These are phyloP conservation scores for Medicago arabica DNA, from an alignment of 306 rosid species.

Conservation along the genomic window DNA sequence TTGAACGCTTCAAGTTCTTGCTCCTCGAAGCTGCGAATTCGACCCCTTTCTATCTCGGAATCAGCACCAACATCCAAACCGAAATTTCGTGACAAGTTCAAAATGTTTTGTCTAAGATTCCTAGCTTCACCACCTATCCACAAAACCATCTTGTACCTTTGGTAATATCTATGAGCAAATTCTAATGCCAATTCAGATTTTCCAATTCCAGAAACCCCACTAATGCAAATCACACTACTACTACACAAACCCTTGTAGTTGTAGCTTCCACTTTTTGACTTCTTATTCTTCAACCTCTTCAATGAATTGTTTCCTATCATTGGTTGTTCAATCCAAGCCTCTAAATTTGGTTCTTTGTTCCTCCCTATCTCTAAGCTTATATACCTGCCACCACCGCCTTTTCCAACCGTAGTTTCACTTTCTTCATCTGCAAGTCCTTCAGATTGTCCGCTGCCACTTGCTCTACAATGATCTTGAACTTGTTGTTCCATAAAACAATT, in stretches of 20 bases:
- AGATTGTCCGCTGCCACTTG: constrained; percentile 68
- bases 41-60: constrained; percentile 72
- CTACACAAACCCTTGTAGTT: constrained; percentile 57
- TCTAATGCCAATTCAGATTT: constrained; percentile 87
- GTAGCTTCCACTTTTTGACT: constrained; percentile 64
- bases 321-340: constrained; percentile 82
- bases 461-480: constrained; percentile 52
- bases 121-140: constrained; percentile 92
- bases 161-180: constrained; percentile 71
- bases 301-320: constrained; percentile 55
- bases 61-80: constrained; percentile 86
- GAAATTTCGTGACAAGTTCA: constrained; percentile 70
- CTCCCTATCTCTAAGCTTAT: constrained; percentile 73
- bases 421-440: constrained; percentile 90
- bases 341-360: constrained; percentile 67
- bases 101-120: constrained; percentile 73
- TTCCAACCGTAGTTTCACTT: constrained; percentile 52
- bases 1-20: constrained; percentile 88
- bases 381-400: constrained; percentile 64
- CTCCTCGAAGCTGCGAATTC: constrained; percentile 85
- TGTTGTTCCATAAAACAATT: constrained; percentile 48
- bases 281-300: constrained; percentile 70
- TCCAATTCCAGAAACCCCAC: constrained; percentile 82
- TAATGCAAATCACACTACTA: constrained; percentile 71
- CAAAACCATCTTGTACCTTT: constrained; percentile 82